A percentile compares a stretch with the other conserved stretches of the same genome.
Evolutionary conservation across 352 stramenopile species (phyloP).

Genomic region (Pythium pyrilobum): DNA sequence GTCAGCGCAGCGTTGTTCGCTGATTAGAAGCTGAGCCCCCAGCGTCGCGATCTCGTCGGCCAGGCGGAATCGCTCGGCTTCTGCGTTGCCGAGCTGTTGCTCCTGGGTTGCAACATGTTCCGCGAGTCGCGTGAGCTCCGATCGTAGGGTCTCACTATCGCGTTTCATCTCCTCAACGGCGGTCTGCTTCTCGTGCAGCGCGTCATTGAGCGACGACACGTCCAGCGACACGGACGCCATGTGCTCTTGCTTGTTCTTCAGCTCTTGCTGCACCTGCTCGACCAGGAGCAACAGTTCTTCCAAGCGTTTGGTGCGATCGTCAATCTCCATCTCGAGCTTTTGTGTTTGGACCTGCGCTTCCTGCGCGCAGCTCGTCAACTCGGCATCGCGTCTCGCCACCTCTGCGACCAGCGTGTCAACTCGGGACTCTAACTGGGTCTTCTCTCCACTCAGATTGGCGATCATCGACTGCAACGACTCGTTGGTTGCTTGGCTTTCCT

Average conservation of each 20-base stretch:
- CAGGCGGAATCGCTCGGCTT: background rate
- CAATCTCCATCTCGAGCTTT: background rate
- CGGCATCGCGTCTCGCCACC: background rate
- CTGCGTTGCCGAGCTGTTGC: background rate
- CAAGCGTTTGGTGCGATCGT: background rate
- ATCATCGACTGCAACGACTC: constrained; percentile 3
- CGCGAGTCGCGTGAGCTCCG: background rate
- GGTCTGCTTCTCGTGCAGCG: constrained; percentile 1
- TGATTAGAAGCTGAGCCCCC: background rate
- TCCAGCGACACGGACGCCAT: constrained; percentile 1
- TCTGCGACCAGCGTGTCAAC: background rate
- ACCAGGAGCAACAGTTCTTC: background rate
- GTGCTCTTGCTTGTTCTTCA: background rate
- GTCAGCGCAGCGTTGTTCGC: background rate
- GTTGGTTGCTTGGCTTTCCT: constrained; percentile 4
- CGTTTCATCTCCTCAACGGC: background rate
- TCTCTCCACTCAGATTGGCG: background rate
- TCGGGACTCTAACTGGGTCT: background rate
- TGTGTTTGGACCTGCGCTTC: too few relatives aligned
- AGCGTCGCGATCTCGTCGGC: background rate
- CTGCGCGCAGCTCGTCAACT: too few relatives aligned
- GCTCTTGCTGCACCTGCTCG: background rate
- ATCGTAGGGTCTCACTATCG: background rate
- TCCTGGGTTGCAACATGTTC: background rate
- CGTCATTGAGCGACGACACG: background rate